phyloP scores from a whole-genome alignment of 176 grass and related monocot species.

The Paspalum vaginatum region DNA sequence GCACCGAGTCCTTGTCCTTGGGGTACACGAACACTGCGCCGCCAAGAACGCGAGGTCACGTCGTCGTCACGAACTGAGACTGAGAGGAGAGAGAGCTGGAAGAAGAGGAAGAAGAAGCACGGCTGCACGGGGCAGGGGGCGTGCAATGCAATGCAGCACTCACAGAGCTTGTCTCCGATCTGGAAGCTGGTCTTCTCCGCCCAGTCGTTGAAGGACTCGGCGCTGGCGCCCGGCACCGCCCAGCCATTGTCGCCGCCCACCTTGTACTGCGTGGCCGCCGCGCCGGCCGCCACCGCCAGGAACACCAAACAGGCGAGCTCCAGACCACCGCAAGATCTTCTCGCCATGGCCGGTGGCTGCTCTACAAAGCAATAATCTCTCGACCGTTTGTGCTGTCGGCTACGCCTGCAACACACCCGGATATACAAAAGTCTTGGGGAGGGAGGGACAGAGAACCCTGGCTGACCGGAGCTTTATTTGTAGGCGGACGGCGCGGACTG shows the following conservation, averaged over 20 bases:
- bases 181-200: slow-evolving; percentile 61
- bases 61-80: background rate
- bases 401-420: background rate
- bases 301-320: slow-evolving; percentile 26
- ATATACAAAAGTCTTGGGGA: background rate
- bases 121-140: too few relatives aligned
- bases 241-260: slow-evolving; percentile 70
- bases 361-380: background rate
- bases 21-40: slow-evolving; percentile 69
- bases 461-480: slow-evolving; percentile 29
- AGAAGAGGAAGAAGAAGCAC: background rate
- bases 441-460: background rate
- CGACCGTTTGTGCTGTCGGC: background rate
- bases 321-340: background rate
- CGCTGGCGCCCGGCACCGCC: slow-evolving; percentile 53
- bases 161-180: slow-evolving; percentile 67
- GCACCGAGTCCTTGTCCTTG: slow-evolving; percentile 62
- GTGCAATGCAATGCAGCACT: background rate
- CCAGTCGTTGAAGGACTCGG: slow-evolving; percentile 66
- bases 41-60: slow-evolving; percentile 36
- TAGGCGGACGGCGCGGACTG: slow-evolving; percentile 21
- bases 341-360: slow-evolving; percentile 49
- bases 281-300: slow-evolving; percentile 26
- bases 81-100: background rate
- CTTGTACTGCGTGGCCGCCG: slow-evolving; percentile 68